Evolutionary conservation across 345 rosid genomes (phyloP), one percentile per base, ranked within the genome.

Genomic region (Populus davidiana): DNA sequence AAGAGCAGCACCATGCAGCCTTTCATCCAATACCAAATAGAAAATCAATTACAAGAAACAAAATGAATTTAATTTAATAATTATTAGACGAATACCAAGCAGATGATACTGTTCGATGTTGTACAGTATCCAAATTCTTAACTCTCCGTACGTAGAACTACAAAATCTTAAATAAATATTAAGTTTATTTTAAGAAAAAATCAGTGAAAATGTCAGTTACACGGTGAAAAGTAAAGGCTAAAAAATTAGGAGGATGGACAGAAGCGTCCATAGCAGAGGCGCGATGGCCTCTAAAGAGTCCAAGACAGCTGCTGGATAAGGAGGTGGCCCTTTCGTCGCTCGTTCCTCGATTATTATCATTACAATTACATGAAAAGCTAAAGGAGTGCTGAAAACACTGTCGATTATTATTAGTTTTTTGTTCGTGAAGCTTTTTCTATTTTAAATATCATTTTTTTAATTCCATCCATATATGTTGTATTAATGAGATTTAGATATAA

Each of bases 131-230:
- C 98, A 93, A 80, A 92, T 86, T 81, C 94, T 86, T 87, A 95
- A 73, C 85, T 95, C 98, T 67, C 99, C 99, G 77, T 93, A 96
- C 11, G 91, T 77, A 35, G 98, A 91, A 73, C 98, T 94, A 87
- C 72, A 11, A 33, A 27, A 20, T 6, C 27, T 9, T 50, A 29
- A 63, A 8, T 65, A 18, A 23, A 17, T 11, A 2, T 14, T 20
- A 13, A 27, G 12, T 35, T 12, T 20, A 14, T 29, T 31, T 47
- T 31, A 31, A 38, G 3, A 38, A 25, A 56, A 52, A 23, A 38
- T n/a, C n/a, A n/a, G n/a, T n/a, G n/a, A n/a, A n/a, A 21, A 39
- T 6, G 31, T 2, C 0, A 31, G 73, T 52, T 80, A 91, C 97
- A 93, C 98, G n/a, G n/a, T n/a, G n/a, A n/a, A n/a, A n/a, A n/a